phyloP scores from a whole-genome alignment of 305 asterid genomes.

The Fraxinus xanthoxyloides region DNA sequence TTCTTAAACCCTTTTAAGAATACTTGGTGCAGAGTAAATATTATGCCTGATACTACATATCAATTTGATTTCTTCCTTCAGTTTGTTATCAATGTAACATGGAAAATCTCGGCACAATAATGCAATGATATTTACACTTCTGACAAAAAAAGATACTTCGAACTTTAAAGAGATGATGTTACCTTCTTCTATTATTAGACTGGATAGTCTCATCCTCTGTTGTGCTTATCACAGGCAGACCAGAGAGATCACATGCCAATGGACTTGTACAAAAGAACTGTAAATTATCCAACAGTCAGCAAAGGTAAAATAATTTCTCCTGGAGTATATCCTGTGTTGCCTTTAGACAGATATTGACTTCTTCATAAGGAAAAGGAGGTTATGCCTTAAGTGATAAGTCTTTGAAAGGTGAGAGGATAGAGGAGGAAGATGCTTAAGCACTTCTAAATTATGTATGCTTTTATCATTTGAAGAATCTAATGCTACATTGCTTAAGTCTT shows the following conservation, averaged over 20 bases:
- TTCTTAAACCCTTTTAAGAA: neutral
- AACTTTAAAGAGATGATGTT: conserved; percentile 8
- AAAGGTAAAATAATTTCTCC: neutral
- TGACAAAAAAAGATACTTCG: neutral
- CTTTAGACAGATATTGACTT: neutral
- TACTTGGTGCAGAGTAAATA: neutral
- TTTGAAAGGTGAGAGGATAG: neutral
- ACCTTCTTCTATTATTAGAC: conserved; percentile 50
- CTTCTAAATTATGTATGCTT: neutral
- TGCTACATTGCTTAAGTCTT: neutral
- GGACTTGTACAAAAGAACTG: conserved; percentile 66
- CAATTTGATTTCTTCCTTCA: neutral
- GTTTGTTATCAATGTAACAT: neutral
- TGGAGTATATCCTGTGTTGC: neutral
- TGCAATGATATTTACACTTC: neutral
- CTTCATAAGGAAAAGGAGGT: neutral
- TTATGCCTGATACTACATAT: neutral
- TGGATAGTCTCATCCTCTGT: conserved; percentile 34
- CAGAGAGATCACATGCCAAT: conserved; percentile 53
- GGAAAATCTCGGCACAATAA: neutral
- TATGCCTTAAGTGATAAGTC: neutral
- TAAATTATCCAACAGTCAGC: neutral
- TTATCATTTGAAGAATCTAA: neutral
- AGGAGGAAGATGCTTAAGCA: neutral
- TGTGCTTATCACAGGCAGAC: conserved; percentile 37